Percentiles rank a stretch among this genome's conserved stretches.
Conservation (phyloP, 2,329 filamentous ascomycete species). For the Pezicula rhizophila region DNA sequence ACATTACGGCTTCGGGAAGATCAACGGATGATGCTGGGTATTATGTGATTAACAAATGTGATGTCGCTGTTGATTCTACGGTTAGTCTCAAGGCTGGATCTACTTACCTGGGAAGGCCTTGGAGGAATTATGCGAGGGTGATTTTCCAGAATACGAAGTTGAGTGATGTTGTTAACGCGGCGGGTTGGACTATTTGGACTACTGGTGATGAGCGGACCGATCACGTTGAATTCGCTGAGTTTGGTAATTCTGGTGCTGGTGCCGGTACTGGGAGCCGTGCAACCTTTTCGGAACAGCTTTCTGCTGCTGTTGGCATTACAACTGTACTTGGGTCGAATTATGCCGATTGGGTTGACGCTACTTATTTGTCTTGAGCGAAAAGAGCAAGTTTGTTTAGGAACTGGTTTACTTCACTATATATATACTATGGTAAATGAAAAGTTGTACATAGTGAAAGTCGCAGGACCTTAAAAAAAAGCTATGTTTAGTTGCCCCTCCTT, state of each 20-base stretch:
- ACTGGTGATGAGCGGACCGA: constrained; percentile 3
- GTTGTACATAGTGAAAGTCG: too few relatives aligned
- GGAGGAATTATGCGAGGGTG: constrained; percentile 40
- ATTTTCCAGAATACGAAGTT: constrained; percentile 41
- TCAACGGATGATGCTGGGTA: constrained; percentile 28
- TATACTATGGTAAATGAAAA: too few relatives aligned
- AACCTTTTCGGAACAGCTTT: constrained; percentile 31
- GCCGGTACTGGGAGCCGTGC: constrained; percentile 25
- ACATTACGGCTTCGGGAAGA: constrained; percentile 38
- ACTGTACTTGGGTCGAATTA: constrained; percentile 29
- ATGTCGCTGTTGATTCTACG: constrained; percentile 16
- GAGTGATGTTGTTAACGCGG: constrained; percentile 39
- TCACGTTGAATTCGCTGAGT: constrained; percentile 6
- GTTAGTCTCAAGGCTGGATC: constrained; percentile 26
- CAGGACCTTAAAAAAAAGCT: too few relatives aligned
- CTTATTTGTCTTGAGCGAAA: too few relatives aligned
- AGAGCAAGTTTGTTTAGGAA: too few relatives aligned
- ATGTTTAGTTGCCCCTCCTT: too few relatives aligned
- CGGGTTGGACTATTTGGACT: constrained; percentile 42
- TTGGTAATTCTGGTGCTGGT: constrained; percentile 4
- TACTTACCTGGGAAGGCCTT: constrained; percentile 43
- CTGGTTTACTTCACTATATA: too few relatives aligned
- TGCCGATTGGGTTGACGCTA: constrained; percentile 33
- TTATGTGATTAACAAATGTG: constrained; percentile 28
- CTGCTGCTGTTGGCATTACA: constrained; percentile 28